These are phyloP conservation scores for Starmera quercuum DNA, from an alignment of 805 yeast species.

Conservation along the genomic window DNA sequence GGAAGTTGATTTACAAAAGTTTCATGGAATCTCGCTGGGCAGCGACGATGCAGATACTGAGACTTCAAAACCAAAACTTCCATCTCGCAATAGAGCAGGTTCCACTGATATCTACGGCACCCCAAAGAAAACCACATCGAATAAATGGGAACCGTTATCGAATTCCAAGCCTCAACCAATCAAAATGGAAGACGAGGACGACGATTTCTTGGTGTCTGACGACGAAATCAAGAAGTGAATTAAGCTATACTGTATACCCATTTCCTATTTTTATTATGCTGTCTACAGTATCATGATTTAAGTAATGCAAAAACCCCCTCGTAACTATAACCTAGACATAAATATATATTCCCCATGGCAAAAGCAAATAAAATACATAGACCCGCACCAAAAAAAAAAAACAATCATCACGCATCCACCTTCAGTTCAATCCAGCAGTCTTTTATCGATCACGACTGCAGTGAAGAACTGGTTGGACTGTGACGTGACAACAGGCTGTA, in stretches of 20 bases:
- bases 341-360: too few relatives aligned
- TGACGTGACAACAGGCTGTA: slow-evolving; percentile 1
- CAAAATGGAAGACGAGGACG: slow-evolving; percentile 22
- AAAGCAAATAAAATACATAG: too few relatives aligned
- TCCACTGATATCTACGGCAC: slow-evolving; percentile 19
- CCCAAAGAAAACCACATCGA: slow-evolving; percentile 9
- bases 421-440: slow-evolving; percentile 7
- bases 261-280: neutral
- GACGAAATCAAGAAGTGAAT: too few relatives aligned
- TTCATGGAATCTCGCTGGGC: slow-evolving; percentile 39
- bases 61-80: slow-evolving; percentile 14
- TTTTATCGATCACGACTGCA: slow-evolving; percentile 8
- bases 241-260: too few relatives aligned
- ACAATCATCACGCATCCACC: too few relatives aligned
- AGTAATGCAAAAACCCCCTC: too few relatives aligned
- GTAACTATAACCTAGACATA: too few relatives aligned
- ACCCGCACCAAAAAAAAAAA: too few relatives aligned
- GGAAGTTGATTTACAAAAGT: slow-evolving; percentile 38
- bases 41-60: slow-evolving; percentile 15
- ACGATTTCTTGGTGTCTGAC: slow-evolving; percentile 43
- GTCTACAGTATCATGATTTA: neutral
- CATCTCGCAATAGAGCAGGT: slow-evolving; percentile 24
- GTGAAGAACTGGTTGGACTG: slow-evolving; percentile 11
- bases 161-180: slow-evolving; percentile 31
- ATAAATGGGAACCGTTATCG: slow-evolving; percentile 37